These are phyloP conservation scores for Termitomyces sp. DNA, from an alignment of 768 basidiomycete species.

Conservation along the genomic window DNA sequence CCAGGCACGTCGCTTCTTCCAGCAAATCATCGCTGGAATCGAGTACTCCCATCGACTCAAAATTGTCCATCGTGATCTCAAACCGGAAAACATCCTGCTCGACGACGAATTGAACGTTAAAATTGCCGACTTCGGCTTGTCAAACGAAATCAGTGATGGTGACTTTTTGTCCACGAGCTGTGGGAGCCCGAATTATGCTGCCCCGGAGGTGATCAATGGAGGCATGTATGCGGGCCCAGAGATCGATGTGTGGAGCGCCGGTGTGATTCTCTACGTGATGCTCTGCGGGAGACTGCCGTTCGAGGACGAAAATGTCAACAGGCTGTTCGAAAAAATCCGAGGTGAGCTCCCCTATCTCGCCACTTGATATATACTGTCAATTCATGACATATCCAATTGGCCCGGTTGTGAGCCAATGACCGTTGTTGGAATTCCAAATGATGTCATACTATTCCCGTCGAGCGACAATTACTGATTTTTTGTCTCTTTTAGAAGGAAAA, in stretches of 20 bases:
- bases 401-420: background rate
- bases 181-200: conserved; percentile 98
- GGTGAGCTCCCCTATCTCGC: conserved; percentile 40
- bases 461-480: conserved; percentile 4
- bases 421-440: background rate
- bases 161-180: conserved; percentile 97
- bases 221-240: conserved; percentile 96
- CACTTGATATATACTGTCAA: background rate
- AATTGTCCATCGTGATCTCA: conserved; percentile 97
- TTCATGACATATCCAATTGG: background rate
- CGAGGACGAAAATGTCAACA: conserved; percentile 94
- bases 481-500: conserved; percentile 59
- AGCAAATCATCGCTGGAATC: conserved; percentile 96
- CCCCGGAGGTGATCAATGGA: conserved; percentile 95
- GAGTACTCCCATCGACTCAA: conserved; percentile 96
- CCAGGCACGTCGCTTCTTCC: conserved; percentile 92
- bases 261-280: conserved; percentile 99
- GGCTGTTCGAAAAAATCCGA: conserved; percentile 91
- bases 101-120: conserved; percentile 89
- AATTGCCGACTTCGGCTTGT: conserved; percentile 98
- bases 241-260: conserved; percentile 98
- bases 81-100: conserved; percentile 92
- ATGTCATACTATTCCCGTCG: background rate
- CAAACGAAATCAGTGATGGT: conserved; percentile 94
- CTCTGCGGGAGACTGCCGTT: conserved; percentile 93